These are phyloP conservation scores for Raphanus raphanistrum DNA, from an alignment of 345 rosid species.

Conservation along the genomic window DNA sequence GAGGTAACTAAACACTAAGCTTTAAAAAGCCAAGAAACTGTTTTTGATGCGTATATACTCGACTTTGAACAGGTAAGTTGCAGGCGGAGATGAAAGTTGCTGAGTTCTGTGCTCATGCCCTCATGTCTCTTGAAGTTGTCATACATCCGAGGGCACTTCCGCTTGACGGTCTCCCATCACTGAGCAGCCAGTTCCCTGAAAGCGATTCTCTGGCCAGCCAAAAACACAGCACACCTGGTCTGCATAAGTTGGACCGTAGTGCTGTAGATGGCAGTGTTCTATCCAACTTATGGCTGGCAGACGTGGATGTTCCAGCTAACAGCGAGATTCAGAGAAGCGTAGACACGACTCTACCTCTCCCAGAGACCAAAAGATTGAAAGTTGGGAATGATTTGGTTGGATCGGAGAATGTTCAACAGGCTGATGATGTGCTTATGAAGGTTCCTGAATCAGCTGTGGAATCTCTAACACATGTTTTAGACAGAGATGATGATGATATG, in stretches of 20 bases:
- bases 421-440: conserved; percentile 15
- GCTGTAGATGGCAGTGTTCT: conserved; percentile 47
- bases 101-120: conserved; percentile 69
- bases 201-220: conserved; percentile 35
- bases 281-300: conserved; percentile 41
- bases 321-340: conserved; percentile 25
- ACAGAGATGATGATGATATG: conserved; percentile 22
- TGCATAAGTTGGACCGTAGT: conserved; percentile 19
- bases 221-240: conserved; percentile 1
- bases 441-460: conserved; percentile 31
- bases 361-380: conserved; percentile 28
- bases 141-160: conserved; percentile 84
- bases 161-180: conserved; percentile 44
- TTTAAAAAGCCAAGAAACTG: not conserved
- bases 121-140: conserved; percentile 72
- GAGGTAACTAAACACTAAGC: conserved; percentile 47
- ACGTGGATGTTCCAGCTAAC: conserved; percentile 32
- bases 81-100: conserved; percentile 59
- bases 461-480: conserved; percentile 36
- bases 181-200: conserved; percentile 26
- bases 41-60: conserved; percentile 19
- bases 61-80: conserved; percentile 48
- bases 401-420: conserved; percentile 27
- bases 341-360: conserved; percentile 16
- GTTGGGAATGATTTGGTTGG: conserved; percentile 34